phyloP scores from a whole-genome alignment of 768 basidiomycete species.

The Lentinula detonsa region DNA sequence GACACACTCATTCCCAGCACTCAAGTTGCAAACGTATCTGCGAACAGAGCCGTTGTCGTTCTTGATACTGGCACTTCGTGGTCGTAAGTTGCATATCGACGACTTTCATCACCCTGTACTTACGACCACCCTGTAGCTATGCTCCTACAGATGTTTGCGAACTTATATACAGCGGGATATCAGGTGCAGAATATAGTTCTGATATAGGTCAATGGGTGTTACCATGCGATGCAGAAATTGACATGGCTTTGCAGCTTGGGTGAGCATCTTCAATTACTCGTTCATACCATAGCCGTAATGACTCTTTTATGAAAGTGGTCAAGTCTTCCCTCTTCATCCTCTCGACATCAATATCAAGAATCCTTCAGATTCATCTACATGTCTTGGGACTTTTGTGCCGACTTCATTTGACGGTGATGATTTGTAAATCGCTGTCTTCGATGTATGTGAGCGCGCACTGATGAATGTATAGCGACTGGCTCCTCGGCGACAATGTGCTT shows the following conservation, averaged over 20 bases:
- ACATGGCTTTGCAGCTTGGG: conserved; percentile 77
- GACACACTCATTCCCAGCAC: conserved; percentile 48
- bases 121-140: conserved; percentile 40
- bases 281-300: background rate
- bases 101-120: background rate
- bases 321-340: conserved; percentile 74
- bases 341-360: conserved; percentile 60
- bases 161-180: conserved; percentile 60
- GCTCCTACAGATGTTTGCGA: conserved; percentile 57
- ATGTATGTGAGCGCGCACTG: conserved; percentile 1
- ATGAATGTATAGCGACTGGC: conserved; percentile 58
- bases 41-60: conserved; percentile 66
- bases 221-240: conserved; percentile 70
- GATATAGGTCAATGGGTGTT: conserved; percentile 58
- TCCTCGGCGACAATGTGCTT: conserved; percentile 78
- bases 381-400: conserved; percentile 75
- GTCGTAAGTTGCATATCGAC: conserved; percentile 39
- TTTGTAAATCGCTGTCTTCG: conserved; percentile 53
- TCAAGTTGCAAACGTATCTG: conserved; percentile 49
- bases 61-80: conserved; percentile 82
- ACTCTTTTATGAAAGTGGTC: conserved; percentile 39
- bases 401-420: conserved; percentile 47
- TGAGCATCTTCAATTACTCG: conserved; percentile 24
- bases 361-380: conserved; percentile 38
- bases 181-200: conserved; percentile 57